phyloP scores from a whole-genome alignment of 306 rosid genomes.

The Ceratonia siliqua region DNA sequence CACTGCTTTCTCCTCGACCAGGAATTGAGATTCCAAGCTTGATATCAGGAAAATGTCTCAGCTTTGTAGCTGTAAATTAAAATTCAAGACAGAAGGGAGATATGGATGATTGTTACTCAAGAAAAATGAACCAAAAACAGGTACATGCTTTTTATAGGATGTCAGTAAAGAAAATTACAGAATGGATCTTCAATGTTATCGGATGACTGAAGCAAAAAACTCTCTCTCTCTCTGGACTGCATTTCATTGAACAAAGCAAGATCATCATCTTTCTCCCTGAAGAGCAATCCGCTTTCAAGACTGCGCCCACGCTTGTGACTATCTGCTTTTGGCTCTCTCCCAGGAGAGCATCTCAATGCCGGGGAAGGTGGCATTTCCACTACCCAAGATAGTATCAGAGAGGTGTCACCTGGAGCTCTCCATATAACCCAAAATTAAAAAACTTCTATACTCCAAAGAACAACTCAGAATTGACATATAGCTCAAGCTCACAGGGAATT shows the following conservation, averaged over 20 bases:
- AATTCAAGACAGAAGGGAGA: constrained; percentile 29
- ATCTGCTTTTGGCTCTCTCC: constrained; percentile 52
- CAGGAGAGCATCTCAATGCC: constrained; percentile 73
- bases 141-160: constrained; percentile 22
- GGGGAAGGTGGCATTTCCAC: constrained; percentile 82
- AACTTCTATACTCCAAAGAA: constrained; percentile 4
- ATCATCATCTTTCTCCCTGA: constrained; percentile 74
- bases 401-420: constrained; percentile 37
- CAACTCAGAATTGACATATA: constrained; percentile 34
- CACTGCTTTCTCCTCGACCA: constrained; percentile 70
- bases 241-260: constrained; percentile 80
- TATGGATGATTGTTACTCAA: constrained; percentile 35
- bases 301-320: constrained; percentile 76
- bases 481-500: constrained; percentile 20
- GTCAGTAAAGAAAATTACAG: constrained; percentile 50
- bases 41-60: constrained; percentile 66
- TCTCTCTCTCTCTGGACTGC: constrained; percentile 67
- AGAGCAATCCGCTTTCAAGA: constrained; percentile 63
- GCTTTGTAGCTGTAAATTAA: constrained; percentile 58
- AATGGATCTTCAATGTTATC: constrained; percentile 76
- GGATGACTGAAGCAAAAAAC: constrained; percentile 70
- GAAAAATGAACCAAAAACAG: neutral
- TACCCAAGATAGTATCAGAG: constrained; percentile 33
- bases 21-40: constrained; percentile 77
- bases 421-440: constrained; percentile 35